Evolutionary conservation across 805 yeast genomes (phyloP).

Genomic region (Ogataea henricii): DNA sequence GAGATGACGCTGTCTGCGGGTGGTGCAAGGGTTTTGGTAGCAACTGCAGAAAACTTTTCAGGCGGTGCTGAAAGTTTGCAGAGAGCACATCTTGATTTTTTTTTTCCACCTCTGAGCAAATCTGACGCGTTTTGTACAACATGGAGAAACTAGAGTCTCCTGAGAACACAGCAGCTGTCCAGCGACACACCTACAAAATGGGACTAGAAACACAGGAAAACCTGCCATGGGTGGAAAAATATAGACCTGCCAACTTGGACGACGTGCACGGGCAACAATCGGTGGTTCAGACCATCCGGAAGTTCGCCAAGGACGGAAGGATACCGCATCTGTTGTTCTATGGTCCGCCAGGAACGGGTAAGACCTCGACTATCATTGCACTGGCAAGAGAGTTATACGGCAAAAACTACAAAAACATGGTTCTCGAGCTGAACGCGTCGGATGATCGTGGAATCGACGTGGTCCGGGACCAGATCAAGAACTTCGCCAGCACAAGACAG

Average conservation of each 20-base stretch:
- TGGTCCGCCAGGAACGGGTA: slow-evolving; percentile 96
- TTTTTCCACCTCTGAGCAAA: neutral
- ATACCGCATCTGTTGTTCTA: slow-evolving; percentile 92
- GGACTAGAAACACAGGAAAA: slow-evolving; percentile 39
- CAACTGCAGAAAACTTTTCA: neutral
- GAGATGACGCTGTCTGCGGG: neutral
- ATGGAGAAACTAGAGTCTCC: too few species aligned
- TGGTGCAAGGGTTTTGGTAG: neutral
- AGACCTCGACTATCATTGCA: slow-evolving; percentile 86
- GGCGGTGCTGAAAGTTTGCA: neutral
- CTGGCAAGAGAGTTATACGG: slow-evolving; percentile 89
- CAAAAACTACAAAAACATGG: slow-evolving; percentile 78
- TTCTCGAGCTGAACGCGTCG: slow-evolving; percentile 90
- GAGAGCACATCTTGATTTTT: too few species aligned
- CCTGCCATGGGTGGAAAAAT: slow-evolving; percentile 93
- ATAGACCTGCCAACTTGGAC: slow-evolving; percentile 80
- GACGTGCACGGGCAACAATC: slow-evolving; percentile 92
- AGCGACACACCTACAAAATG: too few species aligned
- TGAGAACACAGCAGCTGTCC: too few species aligned
- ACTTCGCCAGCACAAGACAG: slow-evolving; percentile 93
- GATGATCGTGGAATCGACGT: slow-evolving; percentile 98
- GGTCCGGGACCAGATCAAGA: slow-evolving; percentile 96
- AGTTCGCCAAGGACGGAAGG: slow-evolving; percentile 78
- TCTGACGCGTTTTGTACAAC: slow-evolving; percentile 1
- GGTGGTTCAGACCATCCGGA: slow-evolving; percentile 80